phyloP scores from a whole-genome alignment of 2,329 filamentous ascomycete genomes.

The Fusarium coicis region DNA sequence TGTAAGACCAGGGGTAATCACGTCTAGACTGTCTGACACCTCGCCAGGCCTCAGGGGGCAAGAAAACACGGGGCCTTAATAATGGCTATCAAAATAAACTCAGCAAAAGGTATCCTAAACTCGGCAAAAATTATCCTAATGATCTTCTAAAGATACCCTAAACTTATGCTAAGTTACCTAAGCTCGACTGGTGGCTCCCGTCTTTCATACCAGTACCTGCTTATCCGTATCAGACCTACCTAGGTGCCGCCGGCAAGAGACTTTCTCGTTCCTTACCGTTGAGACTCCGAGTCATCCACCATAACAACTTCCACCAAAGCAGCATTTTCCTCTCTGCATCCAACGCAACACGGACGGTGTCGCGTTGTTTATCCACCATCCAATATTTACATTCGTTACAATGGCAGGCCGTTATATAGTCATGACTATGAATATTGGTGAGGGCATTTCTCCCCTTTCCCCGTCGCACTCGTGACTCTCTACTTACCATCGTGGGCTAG shows the following conservation, averaged over 20 bases:
- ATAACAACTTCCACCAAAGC: not conserved
- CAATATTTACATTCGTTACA: not conserved
- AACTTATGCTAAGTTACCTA: too few relatives aligned
- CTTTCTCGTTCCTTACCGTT: not conserved
- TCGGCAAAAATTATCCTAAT: too few relatives aligned
- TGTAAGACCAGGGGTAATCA: not conserved
- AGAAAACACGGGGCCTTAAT: too few relatives aligned
- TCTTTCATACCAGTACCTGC: too few relatives aligned
- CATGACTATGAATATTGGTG: conserved; percentile 23
- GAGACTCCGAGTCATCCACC: not conserved
- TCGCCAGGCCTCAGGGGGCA: not conserved
- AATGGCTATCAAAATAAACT: too few relatives aligned
- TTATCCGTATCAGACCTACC: not conserved
- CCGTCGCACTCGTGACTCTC: not conserved
- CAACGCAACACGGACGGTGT: not conserved
- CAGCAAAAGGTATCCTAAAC: too few relatives aligned
- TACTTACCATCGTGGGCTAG: not conserved
- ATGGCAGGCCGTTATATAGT: not conserved
- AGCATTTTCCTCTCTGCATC: too few relatives aligned
- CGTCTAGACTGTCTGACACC: not conserved
- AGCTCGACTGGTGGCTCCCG: too few relatives aligned
- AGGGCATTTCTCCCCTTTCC: not conserved
- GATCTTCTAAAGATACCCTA: too few relatives aligned
- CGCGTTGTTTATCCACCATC: too few relatives aligned
- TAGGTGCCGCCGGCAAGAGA: not conserved